Percentiles rank a stretch among this genome's conserved stretches.
phyloP scores from a whole-genome alignment of 768 basidiomycete genomes.

The Lentinula sp. region DNA sequence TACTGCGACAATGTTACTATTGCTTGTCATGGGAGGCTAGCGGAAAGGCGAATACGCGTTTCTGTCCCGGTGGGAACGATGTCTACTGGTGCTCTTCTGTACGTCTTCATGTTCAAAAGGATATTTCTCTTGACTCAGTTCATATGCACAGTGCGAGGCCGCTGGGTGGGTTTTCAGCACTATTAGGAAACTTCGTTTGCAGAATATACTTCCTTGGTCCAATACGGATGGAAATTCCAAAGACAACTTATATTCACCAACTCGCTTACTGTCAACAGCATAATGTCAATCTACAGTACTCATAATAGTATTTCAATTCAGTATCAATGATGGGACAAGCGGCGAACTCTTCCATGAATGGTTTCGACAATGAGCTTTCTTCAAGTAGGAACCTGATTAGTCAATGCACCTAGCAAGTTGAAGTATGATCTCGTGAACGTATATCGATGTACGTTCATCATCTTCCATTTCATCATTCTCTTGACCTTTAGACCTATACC shows the following conservation, averaged over 20 bases:
- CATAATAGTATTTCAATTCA: background rate
- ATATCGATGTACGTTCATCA: background rate
- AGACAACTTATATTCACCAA: background rate
- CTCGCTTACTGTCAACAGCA: background rate
- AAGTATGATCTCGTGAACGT: background rate
- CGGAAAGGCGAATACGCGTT: background rate
- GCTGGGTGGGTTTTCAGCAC: background rate
- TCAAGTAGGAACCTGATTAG: too few relatives aligned
- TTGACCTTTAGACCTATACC: too few relatives aligned
- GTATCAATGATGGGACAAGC: too few relatives aligned
- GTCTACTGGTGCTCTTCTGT: slow-evolving; percentile 3
- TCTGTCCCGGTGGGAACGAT: background rate
- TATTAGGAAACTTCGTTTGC: background rate
- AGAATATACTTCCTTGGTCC: slow-evolving; percentile 3
- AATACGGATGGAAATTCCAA: background rate
- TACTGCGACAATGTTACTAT: slow-evolving; percentile 4
- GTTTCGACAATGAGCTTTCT: too few relatives aligned
- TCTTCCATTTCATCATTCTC: background rate
- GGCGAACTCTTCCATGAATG: too few relatives aligned
- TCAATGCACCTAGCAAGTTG: background rate
- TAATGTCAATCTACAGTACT: background rate
- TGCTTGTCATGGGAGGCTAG: slow-evolving; percentile 2
- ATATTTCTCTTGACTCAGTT: background rate
- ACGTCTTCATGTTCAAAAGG: background rate
- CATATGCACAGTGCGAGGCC: background rate